Percentiles rank a stretch among this genome's conserved stretches.
These are phyloP conservation scores for Flammula alnicola DNA, from an alignment of 1,284 basidiomycete genomes.

Conservation along the genomic window DNA sequence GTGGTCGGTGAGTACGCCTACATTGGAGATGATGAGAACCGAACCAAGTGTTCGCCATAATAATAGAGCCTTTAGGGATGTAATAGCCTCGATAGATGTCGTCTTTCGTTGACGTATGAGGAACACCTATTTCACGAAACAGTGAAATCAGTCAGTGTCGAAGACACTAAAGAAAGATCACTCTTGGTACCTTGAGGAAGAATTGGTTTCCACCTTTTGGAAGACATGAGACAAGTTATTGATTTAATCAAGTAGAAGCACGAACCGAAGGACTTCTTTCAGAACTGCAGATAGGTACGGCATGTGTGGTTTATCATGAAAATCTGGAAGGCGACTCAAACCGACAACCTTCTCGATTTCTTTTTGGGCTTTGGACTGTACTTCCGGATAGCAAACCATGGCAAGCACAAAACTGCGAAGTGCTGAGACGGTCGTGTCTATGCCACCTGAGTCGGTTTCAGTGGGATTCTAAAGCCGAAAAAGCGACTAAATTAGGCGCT, in stretches of 20 bases:
- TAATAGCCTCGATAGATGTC: constrained; percentile 29
- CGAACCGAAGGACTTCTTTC: constrained; percentile 32
- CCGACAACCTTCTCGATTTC: constrained; percentile 36
- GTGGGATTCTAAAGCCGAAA: too few species aligned
- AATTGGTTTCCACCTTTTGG: too few species aligned
- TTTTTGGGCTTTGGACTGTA: constrained; percentile 35
- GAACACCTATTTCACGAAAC: too few species aligned
- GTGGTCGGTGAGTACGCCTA: neutral
- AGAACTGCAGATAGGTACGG: constrained; percentile 38
- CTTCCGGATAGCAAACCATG: constrained; percentile 40
- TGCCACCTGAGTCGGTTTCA: neutral
- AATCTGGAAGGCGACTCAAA: constrained; percentile 32
- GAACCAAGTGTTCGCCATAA: constrained; percentile 25
- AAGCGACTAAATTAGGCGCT: too few species aligned
- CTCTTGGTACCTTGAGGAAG: too few species aligned
- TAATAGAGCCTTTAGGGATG: constrained; percentile 25
- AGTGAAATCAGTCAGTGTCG: too few species aligned
- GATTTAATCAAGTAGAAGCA: constrained; percentile 21
- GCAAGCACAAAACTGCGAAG: too few species aligned
- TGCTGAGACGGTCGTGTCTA: too few species aligned
- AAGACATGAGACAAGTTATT: too few species aligned
- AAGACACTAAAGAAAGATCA: too few species aligned
- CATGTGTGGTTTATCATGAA: constrained; percentile 37
- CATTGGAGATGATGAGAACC: neutral
- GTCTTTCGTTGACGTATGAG: constrained; percentile 22